phyloP scores from a whole-genome alignment of 768 basidiomycete species.

The Antrodiella citrinella region DNA sequence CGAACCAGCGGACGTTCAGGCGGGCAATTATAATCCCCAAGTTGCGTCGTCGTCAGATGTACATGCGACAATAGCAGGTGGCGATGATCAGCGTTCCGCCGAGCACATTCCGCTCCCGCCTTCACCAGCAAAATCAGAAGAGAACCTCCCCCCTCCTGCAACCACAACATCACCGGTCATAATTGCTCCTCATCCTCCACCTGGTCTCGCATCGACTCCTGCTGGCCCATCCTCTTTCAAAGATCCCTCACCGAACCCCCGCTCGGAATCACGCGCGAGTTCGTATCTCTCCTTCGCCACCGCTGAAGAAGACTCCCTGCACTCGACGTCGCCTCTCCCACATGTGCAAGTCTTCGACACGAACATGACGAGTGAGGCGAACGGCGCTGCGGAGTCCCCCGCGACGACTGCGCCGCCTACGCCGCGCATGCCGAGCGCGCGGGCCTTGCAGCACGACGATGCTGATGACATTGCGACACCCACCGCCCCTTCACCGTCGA shows the following conservation, averaged over 20 bases:
- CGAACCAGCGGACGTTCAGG: no score
- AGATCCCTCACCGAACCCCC: slow-evolving; percentile 3
- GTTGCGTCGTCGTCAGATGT: background rate
- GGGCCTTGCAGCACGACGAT: slow-evolving; percentile 1
- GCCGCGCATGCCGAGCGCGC: slow-evolving; percentile 1
- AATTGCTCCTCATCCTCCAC: no score
- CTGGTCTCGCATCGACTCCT: no score
- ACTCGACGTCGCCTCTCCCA: background rate
- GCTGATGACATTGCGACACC: slow-evolving; percentile 2
- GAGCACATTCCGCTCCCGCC: no score
- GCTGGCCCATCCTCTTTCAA: slow-evolving; percentile 12
- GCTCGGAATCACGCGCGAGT: slow-evolving; percentile 19
- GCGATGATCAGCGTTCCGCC: no score
- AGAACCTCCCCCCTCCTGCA: background rate
- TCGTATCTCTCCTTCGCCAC: slow-evolving; percentile 19
- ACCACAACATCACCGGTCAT: background rate
- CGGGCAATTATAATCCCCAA: no score
- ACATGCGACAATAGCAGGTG: no score
- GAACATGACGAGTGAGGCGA: background rate
- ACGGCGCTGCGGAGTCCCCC: no score
- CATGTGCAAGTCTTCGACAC: background rate
- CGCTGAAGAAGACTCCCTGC: slow-evolving; percentile 14
- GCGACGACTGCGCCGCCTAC: slow-evolving; percentile 3
- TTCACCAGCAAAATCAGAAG: no score
- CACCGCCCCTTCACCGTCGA: background rate